phyloP scores from a whole-genome alignment of 176 grass and related monocot species.

The Musa beccarii region DNA sequence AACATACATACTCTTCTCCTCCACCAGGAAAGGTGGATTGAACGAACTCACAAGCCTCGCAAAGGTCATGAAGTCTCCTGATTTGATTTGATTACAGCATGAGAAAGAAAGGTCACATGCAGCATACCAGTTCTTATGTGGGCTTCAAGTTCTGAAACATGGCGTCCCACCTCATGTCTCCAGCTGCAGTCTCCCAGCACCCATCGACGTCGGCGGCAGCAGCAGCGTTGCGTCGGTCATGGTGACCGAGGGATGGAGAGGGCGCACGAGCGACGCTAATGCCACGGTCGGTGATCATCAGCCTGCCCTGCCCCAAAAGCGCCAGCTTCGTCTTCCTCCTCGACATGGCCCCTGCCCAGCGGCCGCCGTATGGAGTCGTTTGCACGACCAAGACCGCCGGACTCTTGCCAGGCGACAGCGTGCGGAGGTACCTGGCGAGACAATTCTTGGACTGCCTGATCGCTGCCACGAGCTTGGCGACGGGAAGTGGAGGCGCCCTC shows the following conservation, averaged over 20 bases:
- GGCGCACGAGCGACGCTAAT: background rate
- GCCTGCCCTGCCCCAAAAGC: background rate
- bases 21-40: too few relatives aligned
- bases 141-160: constrained; percentile 85
- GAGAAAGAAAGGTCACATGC: too few relatives aligned
- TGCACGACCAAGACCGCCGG: constrained; percentile 16
- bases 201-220: background rate
- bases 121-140: constrained; percentile 9
- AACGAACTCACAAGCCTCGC: too few relatives aligned
- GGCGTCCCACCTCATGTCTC: constrained; percentile 55
- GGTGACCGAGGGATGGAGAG: background rate
- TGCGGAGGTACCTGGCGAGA: constrained; percentile 25
- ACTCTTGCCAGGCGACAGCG: background rate
- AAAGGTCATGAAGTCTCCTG: too few relatives aligned
- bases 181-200: background rate
- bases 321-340: constrained; percentile 20
- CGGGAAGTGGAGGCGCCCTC: constrained; percentile 21
- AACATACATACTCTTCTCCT: too few relatives aligned
- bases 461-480: constrained; percentile 34
- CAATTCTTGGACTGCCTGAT: constrained; percentile 39
- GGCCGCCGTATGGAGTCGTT: constrained; percentile 3
- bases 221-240: background rate
- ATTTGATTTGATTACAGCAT: too few relatives aligned
- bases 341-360: background rate
- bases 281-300: background rate